These are phyloP conservation scores for Taiozyma sp. DNA, from an alignment of 1,139 yeast genomes.

Conservation along the genomic window DNA sequence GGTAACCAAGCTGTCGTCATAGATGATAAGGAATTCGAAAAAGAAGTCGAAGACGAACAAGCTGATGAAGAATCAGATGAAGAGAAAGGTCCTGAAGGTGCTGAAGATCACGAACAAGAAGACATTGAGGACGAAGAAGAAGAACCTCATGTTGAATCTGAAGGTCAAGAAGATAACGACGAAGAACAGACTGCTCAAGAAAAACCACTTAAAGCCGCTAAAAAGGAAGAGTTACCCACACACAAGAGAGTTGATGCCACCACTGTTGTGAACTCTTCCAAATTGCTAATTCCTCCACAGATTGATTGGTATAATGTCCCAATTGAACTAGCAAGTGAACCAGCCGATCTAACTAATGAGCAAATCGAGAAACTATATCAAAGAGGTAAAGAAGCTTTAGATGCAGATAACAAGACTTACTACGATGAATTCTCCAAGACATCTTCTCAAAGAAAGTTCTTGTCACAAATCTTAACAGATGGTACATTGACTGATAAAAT, in stretches of 20 bases:
- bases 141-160: conserved; percentile 21
- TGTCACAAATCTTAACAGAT: conserved; percentile 80
- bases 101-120: conserved; percentile 16
- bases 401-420: conserved; percentile 68
- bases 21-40: conserved; percentile 33
- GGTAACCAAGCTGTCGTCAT: conserved; percentile 33
- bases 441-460: conserved; percentile 81
- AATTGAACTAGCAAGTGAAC: conserved; percentile 28
- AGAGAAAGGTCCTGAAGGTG: conserved; percentile 22
- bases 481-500: conserved; percentile 97
- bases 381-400: conserved; percentile 63
- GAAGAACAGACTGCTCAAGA: conserved; percentile 9
- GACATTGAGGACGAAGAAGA: conserved; percentile 22
- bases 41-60: conserved; percentile 31
- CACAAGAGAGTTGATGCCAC: conserved; percentile 44
- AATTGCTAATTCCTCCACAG: conserved; percentile 57
- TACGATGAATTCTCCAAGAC: conserved; percentile 76
- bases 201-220: neutral
- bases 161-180: conserved; percentile 20
- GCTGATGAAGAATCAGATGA: conserved; percentile 25
- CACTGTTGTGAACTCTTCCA: conserved; percentile 52
- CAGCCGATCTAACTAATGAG: conserved; percentile 42
- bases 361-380: conserved; percentile 55
- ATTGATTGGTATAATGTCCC: conserved; percentile 72
- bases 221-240: conserved; percentile 13